Evolutionary conservation across 352 stramenopile genomes (phyloP).

Genomic region (Globisporangium emineosum): DNA sequence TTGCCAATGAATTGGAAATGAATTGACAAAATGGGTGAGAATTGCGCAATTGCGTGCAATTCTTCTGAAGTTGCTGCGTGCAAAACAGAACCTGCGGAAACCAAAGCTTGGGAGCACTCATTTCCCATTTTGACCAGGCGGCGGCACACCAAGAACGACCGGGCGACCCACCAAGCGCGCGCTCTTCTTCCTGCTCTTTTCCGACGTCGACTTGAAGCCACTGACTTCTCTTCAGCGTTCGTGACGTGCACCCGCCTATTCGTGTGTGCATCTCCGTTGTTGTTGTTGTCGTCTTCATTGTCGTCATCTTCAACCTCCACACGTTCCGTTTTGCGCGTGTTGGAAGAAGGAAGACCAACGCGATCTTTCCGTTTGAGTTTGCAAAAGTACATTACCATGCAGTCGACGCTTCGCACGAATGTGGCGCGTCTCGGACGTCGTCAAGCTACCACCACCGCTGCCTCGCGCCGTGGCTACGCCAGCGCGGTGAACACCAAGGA

Average conservation of each 20-base stretch:
- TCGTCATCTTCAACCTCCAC: background rate
- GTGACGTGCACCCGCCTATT: background rate
- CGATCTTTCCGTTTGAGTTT: background rate
- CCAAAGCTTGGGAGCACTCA: background rate
- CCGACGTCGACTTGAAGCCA: background rate
- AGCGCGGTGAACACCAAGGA: constrained; percentile 20
- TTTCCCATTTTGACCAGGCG: constrained; percentile 11
- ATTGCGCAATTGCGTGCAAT: background rate
- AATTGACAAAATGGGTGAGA: background rate
- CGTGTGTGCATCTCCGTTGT: background rate
- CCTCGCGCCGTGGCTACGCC: constrained; percentile 18
- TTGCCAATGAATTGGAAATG: background rate
- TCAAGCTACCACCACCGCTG: background rate
- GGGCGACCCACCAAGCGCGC: background rate
- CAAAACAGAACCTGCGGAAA: background rate
- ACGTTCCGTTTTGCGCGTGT: background rate
- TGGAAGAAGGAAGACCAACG: background rate
- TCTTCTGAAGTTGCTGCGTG: background rate
- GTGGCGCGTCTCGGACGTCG: constrained; percentile 4
- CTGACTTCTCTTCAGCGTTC: background rate
- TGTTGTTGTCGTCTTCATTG: background rate
- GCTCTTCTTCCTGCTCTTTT: background rate
- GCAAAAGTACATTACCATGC: constrained; percentile 5
- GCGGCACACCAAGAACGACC: too few relatives aligned
- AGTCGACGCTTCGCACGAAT: constrained; percentile 14